These are phyloP conservation scores for Bauhinia variegata DNA, from an alignment of 306 rosid species.

Conservation along the genomic window DNA sequence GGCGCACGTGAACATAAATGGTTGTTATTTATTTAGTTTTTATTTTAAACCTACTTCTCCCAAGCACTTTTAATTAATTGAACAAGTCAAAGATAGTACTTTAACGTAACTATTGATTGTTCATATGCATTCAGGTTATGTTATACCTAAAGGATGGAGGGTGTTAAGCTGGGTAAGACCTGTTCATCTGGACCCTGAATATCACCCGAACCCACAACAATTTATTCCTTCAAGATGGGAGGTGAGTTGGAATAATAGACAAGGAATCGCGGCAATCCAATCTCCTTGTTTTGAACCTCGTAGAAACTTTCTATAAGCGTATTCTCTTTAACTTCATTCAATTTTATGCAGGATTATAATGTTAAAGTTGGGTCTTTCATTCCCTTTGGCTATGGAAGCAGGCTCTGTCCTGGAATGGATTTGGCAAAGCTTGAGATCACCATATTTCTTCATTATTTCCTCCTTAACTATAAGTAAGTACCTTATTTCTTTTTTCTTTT, in stretches of 20 bases:
- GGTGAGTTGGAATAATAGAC: conserved; percentile 32
- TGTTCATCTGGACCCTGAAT: conserved; percentile 43
- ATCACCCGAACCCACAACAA: conserved; percentile 43
- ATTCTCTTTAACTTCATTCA: too few species aligned
- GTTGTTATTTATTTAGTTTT: conserved; percentile 7
- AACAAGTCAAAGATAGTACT: too few species aligned
- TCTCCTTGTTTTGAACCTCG: too few species aligned
- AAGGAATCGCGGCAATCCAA: too few species aligned
- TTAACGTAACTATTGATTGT: background rate
- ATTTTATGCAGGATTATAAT: too few species aligned
- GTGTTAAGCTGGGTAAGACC: conserved; percentile 49
- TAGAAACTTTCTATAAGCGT: too few species aligned
- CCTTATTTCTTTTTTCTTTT: too few species aligned
- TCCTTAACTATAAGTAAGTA: conserved; percentile 56
- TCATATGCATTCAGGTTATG: conserved; percentile 39
- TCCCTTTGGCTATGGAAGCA: conserved; percentile 60
- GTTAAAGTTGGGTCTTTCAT: conserved; percentile 42
- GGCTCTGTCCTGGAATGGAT: conserved; percentile 43
- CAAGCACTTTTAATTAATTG: background rate
- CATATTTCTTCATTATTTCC: conserved; percentile 55
- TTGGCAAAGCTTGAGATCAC: conserved; percentile 51
- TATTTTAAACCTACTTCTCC: too few species aligned
- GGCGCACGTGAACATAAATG: conserved; percentile 37
- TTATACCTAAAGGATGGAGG: conserved; percentile 57
- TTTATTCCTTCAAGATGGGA: conserved; percentile 64